phyloP scores from a whole-genome alignment of 2,329 filamentous ascomycete genomes.

The Cryphonectria parasitica region DNA sequence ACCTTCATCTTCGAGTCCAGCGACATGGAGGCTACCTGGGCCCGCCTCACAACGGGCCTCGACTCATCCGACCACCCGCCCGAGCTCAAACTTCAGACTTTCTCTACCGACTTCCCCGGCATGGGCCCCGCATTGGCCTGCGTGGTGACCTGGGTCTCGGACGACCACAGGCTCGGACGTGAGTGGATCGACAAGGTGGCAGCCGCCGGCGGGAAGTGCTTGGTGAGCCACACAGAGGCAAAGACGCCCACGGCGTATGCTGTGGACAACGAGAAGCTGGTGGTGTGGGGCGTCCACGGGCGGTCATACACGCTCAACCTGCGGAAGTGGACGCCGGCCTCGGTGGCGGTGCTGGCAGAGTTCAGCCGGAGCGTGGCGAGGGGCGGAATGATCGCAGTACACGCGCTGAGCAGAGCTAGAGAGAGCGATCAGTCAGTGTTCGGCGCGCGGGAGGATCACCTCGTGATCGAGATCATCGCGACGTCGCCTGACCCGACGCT shows the following conservation, averaged over 20 bases:
- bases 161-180: constrained; percentile 37
- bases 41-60: neutral
- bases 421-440: neutral
- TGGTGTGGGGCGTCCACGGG: neutral
- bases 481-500: neutral
- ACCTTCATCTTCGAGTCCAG: constrained; percentile 4
- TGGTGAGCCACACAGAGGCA: neutral
- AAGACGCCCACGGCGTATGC: neutral
- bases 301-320: constrained; percentile 4
- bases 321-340: neutral
- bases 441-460: neutral
- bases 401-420: neutral
- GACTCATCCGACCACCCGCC: constrained; percentile 22
- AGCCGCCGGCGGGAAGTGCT: constrained; percentile 30
- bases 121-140: constrained; percentile 36
- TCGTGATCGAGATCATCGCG: constrained; percentile 3
- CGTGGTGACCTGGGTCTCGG: constrained; percentile 40
- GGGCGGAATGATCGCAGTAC: neutral
- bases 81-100: constrained; percentile 37
- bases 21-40: constrained; percentile 1
- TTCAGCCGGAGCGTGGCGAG: neutral
- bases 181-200: constrained; percentile 37
- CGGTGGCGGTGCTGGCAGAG: neutral
- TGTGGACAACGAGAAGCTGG: neutral
- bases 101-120: constrained; percentile 34